Evolutionary conservation across 1,284 basidiomycete species (phyloP).

Genomic region (Cutaneotrichosporon cavernicola): DNA sequence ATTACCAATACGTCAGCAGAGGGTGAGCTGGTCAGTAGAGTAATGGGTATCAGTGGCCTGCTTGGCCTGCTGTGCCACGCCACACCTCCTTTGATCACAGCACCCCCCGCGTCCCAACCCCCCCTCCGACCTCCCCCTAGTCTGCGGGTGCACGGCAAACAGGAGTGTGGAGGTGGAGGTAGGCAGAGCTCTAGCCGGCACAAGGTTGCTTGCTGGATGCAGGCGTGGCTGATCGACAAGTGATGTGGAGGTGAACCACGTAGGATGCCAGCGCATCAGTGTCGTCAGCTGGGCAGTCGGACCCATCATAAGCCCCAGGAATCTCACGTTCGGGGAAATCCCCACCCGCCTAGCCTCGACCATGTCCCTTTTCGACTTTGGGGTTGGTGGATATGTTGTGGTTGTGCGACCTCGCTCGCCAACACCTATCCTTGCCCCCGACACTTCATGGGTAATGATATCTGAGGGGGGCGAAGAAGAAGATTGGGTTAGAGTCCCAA

Average conservation of each 20-base stretch:
- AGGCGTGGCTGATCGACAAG: background rate
- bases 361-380: background rate
- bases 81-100: no score
- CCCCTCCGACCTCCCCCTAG: background rate
- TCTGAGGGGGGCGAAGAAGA: conserved; percentile 5
- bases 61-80: no score
- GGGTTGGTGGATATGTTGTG: background rate
- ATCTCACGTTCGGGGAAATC: background rate
- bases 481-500: background rate
- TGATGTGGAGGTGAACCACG: background rate
- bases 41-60: background rate
- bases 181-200: background rate
- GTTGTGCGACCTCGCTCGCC: background rate
- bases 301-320: background rate
- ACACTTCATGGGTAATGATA: background rate
- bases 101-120: no score
- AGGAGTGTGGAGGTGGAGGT: background rate
- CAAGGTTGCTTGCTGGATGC: background rate
- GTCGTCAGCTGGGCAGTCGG: background rate
- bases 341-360: background rate
- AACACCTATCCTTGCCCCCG: background rate
- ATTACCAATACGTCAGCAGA: background rate
- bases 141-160: background rate
- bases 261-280: background rate
- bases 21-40: background rate